These are phyloP conservation scores for Lippia alba DNA, from an alignment of 305 asterid species.

Conservation along the genomic window DNA sequence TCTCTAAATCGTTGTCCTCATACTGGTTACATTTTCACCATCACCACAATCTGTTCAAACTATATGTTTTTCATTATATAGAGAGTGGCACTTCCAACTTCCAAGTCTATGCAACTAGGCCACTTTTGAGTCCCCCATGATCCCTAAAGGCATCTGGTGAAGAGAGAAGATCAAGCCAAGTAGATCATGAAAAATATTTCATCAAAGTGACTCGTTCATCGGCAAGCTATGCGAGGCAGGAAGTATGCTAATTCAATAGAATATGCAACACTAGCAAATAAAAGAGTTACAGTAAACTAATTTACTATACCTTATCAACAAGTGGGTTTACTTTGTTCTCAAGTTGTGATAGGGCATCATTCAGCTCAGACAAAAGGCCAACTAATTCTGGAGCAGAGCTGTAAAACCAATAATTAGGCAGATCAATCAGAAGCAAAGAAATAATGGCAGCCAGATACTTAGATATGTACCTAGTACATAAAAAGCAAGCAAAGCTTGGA, in stretches of 20 bases:
- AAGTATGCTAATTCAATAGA: slow-evolving; percentile 10
- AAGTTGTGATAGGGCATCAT: slow-evolving; percentile 72
- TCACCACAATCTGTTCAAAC: slow-evolving; percentile 4
- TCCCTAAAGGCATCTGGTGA: background rate
- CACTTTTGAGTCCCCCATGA: slow-evolving; percentile 20
- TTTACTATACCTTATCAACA: slow-evolving; percentile 61
- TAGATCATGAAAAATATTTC: background rate
- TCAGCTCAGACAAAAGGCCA: slow-evolving; percentile 88
- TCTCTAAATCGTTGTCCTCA: slow-evolving; percentile 16
- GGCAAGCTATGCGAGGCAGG: slow-evolving; percentile 8
- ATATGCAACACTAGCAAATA: slow-evolving; percentile 17
- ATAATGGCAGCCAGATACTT: slow-evolving; percentile 1
- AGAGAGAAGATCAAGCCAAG: slow-evolving; percentile 12
- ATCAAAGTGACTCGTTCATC: background rate
- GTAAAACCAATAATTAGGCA: slow-evolving; percentile 41
- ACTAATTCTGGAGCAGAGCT: slow-evolving; percentile 96
- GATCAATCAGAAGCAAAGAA: slow-evolving; percentile 24
- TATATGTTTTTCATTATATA: background rate
- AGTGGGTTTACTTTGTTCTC: slow-evolving; percentile 86
- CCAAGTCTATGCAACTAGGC: slow-evolving; percentile 4
- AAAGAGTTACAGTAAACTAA: slow-evolving; percentile 2
- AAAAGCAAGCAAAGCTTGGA: slow-evolving; percentile 21
- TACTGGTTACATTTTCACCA: background rate
- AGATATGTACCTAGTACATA: background rate
- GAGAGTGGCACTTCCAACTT: background rate